Evolutionary conservation across 2,329 filamentous ascomycete species (phyloP).

Genomic region (Aspergillus ochraceus): DNA sequence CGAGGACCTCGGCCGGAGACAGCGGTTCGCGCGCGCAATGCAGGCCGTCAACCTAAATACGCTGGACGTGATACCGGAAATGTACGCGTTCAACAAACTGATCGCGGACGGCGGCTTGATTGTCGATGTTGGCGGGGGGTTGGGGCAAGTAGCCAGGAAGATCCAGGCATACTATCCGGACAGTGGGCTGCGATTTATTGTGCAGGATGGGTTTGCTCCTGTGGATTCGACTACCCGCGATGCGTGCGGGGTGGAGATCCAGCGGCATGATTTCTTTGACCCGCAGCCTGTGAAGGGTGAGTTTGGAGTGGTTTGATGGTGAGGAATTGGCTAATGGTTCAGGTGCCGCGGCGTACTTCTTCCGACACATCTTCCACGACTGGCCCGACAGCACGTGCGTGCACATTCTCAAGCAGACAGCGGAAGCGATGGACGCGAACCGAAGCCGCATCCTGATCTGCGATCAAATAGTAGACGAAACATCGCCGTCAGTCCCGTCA

Average conservation of each 20-base stretch:
- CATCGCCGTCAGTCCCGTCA: background rate
- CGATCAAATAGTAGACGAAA: background rate
- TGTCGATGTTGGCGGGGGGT: background rate
- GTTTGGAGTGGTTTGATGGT: background rate
- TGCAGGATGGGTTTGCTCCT: background rate
- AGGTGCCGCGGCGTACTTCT: background rate
- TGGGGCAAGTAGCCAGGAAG: background rate
- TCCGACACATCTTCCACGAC: background rate
- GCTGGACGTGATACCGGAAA: background rate
- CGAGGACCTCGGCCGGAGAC: background rate
- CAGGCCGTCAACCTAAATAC: background rate
- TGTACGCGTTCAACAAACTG: background rate
- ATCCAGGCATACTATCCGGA: background rate
- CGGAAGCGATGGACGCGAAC: background rate
- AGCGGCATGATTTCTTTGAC: background rate
- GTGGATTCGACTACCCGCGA: background rate
- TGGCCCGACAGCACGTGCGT: background rate
- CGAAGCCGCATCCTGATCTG: background rate
- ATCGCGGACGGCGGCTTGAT: background rate
- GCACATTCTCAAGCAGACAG: background rate
- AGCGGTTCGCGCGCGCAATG: background rate
- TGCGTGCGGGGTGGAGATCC: background rate
- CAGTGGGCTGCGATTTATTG: background rate
- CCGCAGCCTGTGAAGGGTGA: background rate
- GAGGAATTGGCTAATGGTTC: background rate